Evolutionary conservation across 306 rosid species (phyloP).

Genomic region (Carpinus viminea): DNA sequence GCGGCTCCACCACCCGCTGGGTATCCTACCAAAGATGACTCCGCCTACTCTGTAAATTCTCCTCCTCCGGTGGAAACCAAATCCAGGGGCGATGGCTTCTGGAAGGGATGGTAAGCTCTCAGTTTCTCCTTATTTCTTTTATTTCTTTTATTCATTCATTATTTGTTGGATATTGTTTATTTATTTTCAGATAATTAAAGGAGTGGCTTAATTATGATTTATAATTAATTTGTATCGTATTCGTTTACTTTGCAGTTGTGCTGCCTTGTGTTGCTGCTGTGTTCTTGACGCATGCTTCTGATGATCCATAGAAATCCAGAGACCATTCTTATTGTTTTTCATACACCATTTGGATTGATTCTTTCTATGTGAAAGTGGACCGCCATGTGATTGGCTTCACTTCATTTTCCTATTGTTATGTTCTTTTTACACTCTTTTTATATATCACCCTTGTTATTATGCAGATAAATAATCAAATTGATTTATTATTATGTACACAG

Average conservation of each 20-base stretch:
- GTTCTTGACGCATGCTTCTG: conserved; percentile 71
- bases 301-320: background rate
- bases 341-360: too few relatives aligned
- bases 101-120: conserved; percentile 73
- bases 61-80: conserved; percentile 41
- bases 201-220: background rate
- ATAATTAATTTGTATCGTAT: background rate
- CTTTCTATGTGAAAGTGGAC: too few relatives aligned
- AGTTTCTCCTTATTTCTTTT: background rate
- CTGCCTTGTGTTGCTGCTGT: conserved; percentile 80
- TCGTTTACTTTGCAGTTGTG: conserved; percentile 49
- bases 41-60: conserved; percentile 30
- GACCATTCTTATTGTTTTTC: too few relatives aligned
- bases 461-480: too few relatives aligned
- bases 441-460: too few relatives aligned
- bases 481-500: too few relatives aligned
- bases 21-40: conserved; percentile 57
- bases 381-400: too few relatives aligned
- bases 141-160: too few relatives aligned
- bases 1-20: conserved; percentile 62
- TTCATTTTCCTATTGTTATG: too few relatives aligned
- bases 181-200: background rate
- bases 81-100: conserved; percentile 82
- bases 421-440: too few relatives aligned
- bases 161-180: background rate